These are phyloP conservation scores for Baudoinia panamericana DNA, from an alignment of 495 filamentous ascomycete species.

Conservation along the genomic window DNA sequence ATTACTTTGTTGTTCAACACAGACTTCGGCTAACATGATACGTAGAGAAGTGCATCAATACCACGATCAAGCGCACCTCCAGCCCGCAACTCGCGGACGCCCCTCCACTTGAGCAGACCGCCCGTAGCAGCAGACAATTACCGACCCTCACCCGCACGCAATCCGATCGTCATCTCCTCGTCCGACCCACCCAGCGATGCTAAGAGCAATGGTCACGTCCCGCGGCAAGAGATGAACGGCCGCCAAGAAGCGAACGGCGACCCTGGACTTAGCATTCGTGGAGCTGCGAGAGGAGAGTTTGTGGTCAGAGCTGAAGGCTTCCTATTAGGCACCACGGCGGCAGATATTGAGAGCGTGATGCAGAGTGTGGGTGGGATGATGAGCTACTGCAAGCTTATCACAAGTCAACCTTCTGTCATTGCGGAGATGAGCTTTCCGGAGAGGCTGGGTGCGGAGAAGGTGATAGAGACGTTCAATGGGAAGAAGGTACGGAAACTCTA, in stretches of 20 bases:
- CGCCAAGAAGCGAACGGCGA: constrained; percentile 34
- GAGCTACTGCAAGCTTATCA: constrained; percentile 56
- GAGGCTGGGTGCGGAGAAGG: constrained; percentile 62
- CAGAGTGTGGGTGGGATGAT: constrained; percentile 58
- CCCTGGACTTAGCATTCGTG: constrained; percentile 53
- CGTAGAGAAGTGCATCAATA: constrained; percentile 10
- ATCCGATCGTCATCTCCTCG: constrained; percentile 23
- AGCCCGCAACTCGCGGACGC: constrained; percentile 32
- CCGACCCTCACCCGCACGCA: constrained; percentile 2
- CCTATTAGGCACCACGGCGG: constrained; percentile 81
- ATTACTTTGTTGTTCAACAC: neutral
- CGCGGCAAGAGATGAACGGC: constrained; percentile 9
- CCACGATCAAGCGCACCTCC: constrained; percentile 1
- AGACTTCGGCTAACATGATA: constrained; percentile 1
- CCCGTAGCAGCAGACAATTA: constrained; percentile 44
- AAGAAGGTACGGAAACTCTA: constrained; percentile 46
- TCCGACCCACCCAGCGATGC: constrained; percentile 15
- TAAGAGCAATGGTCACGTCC: constrained; percentile 14
- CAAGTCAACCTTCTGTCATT: constrained; percentile 60
- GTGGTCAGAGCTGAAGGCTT: constrained; percentile 83
- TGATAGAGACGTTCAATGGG: constrained; percentile 74
- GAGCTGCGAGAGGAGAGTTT: constrained; percentile 58
- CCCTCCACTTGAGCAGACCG: constrained; percentile 29
- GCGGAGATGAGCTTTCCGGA: constrained; percentile 75
- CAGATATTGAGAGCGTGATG: constrained; percentile 83